These are phyloP conservation scores for Karstenula rhodostoma DNA, from an alignment of 2,329 filamentous ascomycete genomes.

Conservation along the genomic window DNA sequence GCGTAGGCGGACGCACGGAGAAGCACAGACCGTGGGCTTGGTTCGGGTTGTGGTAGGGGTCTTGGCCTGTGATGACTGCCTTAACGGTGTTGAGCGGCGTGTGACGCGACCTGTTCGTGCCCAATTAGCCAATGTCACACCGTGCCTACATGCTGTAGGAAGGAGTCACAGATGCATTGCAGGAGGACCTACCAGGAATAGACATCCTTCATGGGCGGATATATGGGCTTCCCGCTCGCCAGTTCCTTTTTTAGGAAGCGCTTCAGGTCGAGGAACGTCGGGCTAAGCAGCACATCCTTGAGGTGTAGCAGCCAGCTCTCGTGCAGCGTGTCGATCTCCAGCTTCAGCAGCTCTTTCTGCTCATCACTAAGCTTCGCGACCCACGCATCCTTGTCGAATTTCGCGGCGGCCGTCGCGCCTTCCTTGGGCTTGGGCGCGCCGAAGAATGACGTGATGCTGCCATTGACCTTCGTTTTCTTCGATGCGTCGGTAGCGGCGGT, in stretches of 20 bases:
- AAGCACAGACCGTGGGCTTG: constrained; percentile 97
- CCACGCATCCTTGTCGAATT: constrained; percentile 93
- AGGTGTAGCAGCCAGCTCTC: constrained; percentile 90
- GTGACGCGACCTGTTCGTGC: constrained; percentile 78
- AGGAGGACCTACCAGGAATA: constrained; percentile 80
- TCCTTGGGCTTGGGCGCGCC: constrained; percentile 62
- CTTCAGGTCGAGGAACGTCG: constrained; percentile 88
- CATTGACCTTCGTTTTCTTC: constrained; percentile 67
- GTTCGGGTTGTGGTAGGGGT: constrained; percentile 94
- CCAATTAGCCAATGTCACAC: constrained; percentile 15
- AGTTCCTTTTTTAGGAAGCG: constrained; percentile 83
- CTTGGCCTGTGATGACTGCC: constrained; percentile 92
- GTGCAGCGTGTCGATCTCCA: constrained; percentile 92
- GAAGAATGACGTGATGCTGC: constrained; percentile 91
- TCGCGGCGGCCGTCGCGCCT: constrained; percentile 29
- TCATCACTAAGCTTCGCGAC: constrained; percentile 79
- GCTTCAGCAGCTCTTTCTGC: constrained; percentile 79
- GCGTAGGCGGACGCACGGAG: constrained; percentile 88
- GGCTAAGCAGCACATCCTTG: constrained; percentile 82
- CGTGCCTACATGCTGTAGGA: not conserved
- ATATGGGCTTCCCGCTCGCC: constrained; percentile 77
- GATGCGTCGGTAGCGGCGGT: constrained; percentile 54
- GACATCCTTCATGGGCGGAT: constrained; percentile 86
- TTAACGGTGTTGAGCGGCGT: constrained; percentile 90
- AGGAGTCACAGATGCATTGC: not conserved